Percentiles rank a stretch among this genome's conserved stretches.
These are phyloP conservation scores for Apiospora pterosperma DNA, from an alignment of 2,329 filamentous ascomycete genomes.

Conservation along the genomic window DNA sequence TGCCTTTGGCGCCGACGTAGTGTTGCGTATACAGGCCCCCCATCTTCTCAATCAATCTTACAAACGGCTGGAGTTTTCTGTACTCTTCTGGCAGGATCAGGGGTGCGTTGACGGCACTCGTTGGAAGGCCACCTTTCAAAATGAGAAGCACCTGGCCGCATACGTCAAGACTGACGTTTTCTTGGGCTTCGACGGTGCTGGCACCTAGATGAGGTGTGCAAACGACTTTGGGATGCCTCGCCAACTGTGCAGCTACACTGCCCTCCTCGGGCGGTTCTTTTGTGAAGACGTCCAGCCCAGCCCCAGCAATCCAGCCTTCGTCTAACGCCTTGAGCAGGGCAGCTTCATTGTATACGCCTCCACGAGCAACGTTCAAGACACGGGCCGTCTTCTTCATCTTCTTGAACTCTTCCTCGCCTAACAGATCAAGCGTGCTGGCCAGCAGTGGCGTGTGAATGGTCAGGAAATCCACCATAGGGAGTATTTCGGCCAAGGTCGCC, in stretches of 20 bases:
- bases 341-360: constrained; percentile 75
- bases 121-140: constrained; percentile 68
- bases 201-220: constrained; percentile 79
- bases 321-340: constrained; percentile 70
- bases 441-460: constrained; percentile 80
- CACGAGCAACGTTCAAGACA: constrained; percentile 75
- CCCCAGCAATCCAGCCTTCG: constrained; percentile 68
- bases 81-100: constrained; percentile 80
- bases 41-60: constrained; percentile 74
- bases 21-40: constrained; percentile 77
- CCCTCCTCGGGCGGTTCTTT: constrained; percentile 63
- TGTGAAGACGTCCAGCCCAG: constrained; percentile 78
- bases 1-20: constrained; percentile 45
- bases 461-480: constrained; percentile 69
- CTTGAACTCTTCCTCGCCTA: constrained; percentile 62
- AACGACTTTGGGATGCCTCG: constrained; percentile 68
- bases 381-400: constrained; percentile 72
- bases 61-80: constrained; percentile 72
- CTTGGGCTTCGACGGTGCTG: constrained; percentile 77
- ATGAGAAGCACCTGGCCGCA: constrained; percentile 77
- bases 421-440: constrained; percentile 71
- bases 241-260: constrained; percentile 59
- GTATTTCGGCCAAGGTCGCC: constrained; percentile 54
- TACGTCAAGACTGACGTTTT: constrained; percentile 80
- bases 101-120: constrained; percentile 75